phyloP scores from a whole-genome alignment of 176 grass and related monocot species.

The Cenchrus fungigraminus region DNA sequence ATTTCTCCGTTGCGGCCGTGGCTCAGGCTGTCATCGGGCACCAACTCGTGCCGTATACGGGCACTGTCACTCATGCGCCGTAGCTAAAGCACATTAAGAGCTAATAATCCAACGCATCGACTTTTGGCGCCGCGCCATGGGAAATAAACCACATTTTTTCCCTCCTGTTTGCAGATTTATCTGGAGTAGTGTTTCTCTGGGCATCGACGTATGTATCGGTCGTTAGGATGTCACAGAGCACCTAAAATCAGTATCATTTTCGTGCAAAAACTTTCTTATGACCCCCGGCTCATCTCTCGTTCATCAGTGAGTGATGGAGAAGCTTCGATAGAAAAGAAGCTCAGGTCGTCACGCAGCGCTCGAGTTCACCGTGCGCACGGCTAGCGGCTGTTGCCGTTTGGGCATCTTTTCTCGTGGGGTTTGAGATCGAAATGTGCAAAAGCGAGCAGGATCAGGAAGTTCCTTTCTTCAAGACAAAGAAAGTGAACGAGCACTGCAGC shows the following conservation, averaged over 20 bases:
- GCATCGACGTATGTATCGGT: neutral
- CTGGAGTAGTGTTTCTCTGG: neutral
- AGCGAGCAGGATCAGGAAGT: neutral
- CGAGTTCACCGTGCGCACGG: neutral
- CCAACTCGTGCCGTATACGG: neutral
- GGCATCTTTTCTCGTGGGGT: slow-evolving; percentile 46
- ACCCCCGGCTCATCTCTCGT: neutral
- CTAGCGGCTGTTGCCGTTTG: neutral
- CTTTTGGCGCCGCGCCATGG: neutral
- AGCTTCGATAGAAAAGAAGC: neutral
- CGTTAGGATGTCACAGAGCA: slow-evolving; percentile 34
- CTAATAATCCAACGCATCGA: neutral
- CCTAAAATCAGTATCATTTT: slow-evolving; percentile 39
- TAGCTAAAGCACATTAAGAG: slow-evolving; percentile 1
- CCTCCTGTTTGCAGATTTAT: neutral
- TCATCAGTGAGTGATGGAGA: slow-evolving; percentile 18
- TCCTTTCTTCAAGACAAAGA: slow-evolving; percentile 21
- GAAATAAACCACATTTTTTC: neutral
- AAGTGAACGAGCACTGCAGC: neutral
- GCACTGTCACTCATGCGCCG: neutral
- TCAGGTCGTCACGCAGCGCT: neutral
- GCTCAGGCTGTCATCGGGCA: neutral
- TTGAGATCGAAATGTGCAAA: neutral
- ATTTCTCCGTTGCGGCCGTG: neutral
- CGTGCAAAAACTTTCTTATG: slow-evolving; percentile 21